Base-by-base conservation (phyloP, 2,329 filamentous ascomycete species). In the Aaosphaeria pasadenensis region DNA sequence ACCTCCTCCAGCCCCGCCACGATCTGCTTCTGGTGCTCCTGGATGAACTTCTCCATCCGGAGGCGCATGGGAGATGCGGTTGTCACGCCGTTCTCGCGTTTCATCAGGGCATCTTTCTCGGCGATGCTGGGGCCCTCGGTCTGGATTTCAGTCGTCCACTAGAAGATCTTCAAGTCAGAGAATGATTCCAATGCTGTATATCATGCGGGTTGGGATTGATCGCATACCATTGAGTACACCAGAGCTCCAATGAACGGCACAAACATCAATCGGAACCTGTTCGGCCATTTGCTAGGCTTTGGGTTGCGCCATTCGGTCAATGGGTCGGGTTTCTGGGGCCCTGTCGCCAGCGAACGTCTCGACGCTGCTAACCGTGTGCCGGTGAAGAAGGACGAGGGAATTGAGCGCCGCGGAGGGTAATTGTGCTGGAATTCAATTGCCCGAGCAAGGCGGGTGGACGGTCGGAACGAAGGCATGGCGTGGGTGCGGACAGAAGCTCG, bases 1-100 rank as follows among this genome's bases (percentile, higher is more conserved):
- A 97, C 78, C 59, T 84, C 81, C 69, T 95, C 87, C 24, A 99
- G 81, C 48, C 87, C 90, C 47, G 82, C 77, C 30, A 97, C 87
- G 50, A 99, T 99, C 53, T 87, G 82, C 61, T 89, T 82, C 67
- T 99, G 94, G 63, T 97, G 89, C 60, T 91, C 83, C 71, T 94
- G 94, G 72, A 97, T 95, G 69, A 97, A 88, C 62, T 89, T 84
- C 74, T 99, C 94, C 94, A 99, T 97, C 54, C 92, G 89, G 49
- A 99, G 80, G 47, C 94, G 91, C 92, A 99, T 97, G 2, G 94
- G 91, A 11, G 92, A 96, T 60, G 85, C 78, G 48, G 85, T 80
- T 42, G 79, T 86, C 43, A 97, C 80, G 54, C 84, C 83, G 48
- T 83, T 81, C 69, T 94, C 88, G 53, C 87, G 85, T 73, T 94